These are phyloP conservation scores for Lathyrus sativus DNA, from an alignment of 306 rosid genomes.

Conservation along the genomic window DNA sequence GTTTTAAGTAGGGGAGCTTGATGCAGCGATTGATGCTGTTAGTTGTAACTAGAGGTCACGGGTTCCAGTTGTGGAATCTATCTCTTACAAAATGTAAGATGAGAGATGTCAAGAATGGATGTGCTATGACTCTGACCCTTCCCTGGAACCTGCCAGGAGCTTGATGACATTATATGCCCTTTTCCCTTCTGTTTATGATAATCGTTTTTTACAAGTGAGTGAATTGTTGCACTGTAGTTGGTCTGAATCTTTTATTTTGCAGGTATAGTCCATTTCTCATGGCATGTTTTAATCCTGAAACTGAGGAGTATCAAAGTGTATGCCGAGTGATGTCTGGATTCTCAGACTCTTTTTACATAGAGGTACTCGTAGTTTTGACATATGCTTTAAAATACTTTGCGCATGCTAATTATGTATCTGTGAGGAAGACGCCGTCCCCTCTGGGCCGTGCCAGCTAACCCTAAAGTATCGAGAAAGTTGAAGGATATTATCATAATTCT, in stretches of 20 bases:
- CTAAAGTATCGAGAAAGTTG: neutral
- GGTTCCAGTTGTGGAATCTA: slow-evolving; percentile 4
- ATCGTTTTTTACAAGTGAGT: neutral
- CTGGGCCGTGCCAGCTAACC: slow-evolving; percentile 2
- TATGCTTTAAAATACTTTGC: slow-evolving; percentile 16
- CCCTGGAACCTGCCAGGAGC: neutral
- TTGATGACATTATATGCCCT: neutral
- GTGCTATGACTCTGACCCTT: neutral
- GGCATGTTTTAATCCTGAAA: slow-evolving; percentile 90
- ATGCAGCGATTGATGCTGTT: neutral
- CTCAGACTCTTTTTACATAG: slow-evolving; percentile 76
- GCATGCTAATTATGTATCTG: neutral
- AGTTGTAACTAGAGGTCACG: neutral
- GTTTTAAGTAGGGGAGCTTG: slow-evolving; percentile 1
- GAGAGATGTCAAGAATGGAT: neutral
- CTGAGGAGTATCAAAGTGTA: slow-evolving; percentile 87
- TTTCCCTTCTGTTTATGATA: slow-evolving; percentile 7
- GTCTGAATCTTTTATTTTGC: slow-evolving; percentile 40
- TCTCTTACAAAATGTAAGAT: neutral
- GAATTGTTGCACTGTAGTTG: slow-evolving; percentile 12
- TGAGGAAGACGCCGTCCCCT: neutral
- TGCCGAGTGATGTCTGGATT: slow-evolving; percentile 98
- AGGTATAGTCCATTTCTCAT: slow-evolving; percentile 96
- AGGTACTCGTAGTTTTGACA: slow-evolving; percentile 51
- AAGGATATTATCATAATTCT: neutral